Evolutionary conservation across 345 rosid species (phyloP).

Genomic region (Kernera saxatilis): DNA sequence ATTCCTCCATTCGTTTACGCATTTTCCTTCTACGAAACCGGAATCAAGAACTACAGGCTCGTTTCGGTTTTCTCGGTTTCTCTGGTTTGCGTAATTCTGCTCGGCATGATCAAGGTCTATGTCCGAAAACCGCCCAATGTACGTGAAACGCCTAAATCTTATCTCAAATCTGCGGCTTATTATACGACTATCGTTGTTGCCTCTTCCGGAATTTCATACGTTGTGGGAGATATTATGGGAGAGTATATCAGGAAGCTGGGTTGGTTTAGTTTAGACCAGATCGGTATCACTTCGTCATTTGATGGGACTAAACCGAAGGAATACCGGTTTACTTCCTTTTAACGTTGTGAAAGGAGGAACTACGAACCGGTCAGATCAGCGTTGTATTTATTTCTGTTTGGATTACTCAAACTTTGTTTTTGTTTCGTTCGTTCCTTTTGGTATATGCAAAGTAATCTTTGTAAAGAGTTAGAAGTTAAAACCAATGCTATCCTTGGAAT

Average conservation of each 20-base stretch:
- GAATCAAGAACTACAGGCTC: conserved; percentile 50
- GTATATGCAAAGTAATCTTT: background rate
- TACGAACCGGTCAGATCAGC: background rate
- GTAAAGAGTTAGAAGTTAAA: background rate
- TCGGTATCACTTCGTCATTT: background rate
- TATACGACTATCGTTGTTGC: conserved; percentile 38
- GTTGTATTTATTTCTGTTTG: conserved; percentile 1
- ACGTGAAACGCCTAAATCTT: conserved; percentile 35
- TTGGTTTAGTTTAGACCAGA: conserved; percentile 27
- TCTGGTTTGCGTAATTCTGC: conserved; percentile 52
- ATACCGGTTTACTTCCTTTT: conserved; percentile 13
- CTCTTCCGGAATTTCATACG: conserved; percentile 55
- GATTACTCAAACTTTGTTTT: background rate
- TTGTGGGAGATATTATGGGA: conserved; percentile 45
- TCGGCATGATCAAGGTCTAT: conserved; percentile 62
- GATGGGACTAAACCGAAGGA: background rate
- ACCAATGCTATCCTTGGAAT: background rate
- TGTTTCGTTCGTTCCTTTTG: background rate
- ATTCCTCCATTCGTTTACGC: conserved; percentile 61
- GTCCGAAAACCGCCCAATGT: conserved; percentile 33
- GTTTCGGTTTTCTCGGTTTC: conserved; percentile 52
- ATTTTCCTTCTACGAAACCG: conserved; percentile 49
- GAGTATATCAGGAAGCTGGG: conserved; percentile 43
- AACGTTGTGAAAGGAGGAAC: background rate
- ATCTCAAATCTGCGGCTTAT: conserved; percentile 40